Conservation (phyloP, 768 basidiomycete species). For the Chlorophyllum brunneum region DNA sequence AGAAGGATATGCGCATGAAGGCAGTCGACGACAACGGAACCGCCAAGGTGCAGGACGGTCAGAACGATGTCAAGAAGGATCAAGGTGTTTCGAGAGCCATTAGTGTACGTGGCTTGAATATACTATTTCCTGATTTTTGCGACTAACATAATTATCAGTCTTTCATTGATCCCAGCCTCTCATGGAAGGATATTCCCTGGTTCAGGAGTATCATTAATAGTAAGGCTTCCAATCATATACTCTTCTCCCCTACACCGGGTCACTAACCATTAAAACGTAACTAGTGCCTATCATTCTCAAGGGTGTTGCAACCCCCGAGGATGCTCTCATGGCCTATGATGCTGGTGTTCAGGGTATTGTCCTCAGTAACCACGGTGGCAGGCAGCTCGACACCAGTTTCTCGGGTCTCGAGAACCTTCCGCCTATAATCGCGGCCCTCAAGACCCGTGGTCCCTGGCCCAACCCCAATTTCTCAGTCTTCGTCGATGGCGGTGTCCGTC, state of each 20-base stretch:
- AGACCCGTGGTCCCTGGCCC: conserved; percentile 68
- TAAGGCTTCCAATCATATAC: conserved; percentile 42
- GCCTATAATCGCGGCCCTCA: conserved; percentile 68
- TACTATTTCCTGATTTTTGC: neutral
- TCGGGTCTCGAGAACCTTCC: conserved; percentile 90
- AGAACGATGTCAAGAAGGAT: conserved; percentile 64
- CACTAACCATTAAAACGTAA: conserved; percentile 7
- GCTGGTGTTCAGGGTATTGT: conserved; percentile 70
- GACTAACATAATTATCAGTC: conserved; percentile 41
- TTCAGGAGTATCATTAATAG: conserved; percentile 78
- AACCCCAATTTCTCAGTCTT: conserved; percentile 81
- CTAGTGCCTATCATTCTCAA: conserved; percentile 88
- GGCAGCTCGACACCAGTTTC: conserved; percentile 75
- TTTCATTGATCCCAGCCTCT: conserved; percentile 90
- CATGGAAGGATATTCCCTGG: conserved; percentile 83
- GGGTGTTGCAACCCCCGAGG: conserved; percentile 62
- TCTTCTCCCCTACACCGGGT: conserved; percentile 11
- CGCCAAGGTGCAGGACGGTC: conserved; percentile 49
- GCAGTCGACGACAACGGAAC: conserved; percentile 78
- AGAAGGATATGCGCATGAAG: conserved; percentile 98
- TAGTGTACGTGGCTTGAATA: conserved; percentile 44
- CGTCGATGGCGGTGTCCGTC: conserved; percentile 89
- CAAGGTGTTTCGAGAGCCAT: conserved; percentile 95
- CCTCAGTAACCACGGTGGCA: conserved; percentile 81
- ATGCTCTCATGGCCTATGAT: conserved; percentile 84